Conservation (phyloP, 306 rosid genomes). For the Inga laurina region DNA sequence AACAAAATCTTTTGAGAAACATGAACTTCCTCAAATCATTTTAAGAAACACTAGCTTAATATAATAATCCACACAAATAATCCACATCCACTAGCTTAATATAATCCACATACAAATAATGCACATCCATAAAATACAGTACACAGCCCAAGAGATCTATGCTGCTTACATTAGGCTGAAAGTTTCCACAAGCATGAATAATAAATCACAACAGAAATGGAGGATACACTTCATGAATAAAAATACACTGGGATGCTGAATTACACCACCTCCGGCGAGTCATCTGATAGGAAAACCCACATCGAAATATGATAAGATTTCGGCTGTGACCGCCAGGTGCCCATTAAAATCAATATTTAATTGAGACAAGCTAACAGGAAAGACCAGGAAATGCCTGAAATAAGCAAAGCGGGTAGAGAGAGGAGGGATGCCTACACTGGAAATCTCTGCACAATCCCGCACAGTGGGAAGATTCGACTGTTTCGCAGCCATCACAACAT, state of each 20-base stretch:
- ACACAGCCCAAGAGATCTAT: conserved; percentile 32
- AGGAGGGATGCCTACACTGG: conserved; percentile 37
- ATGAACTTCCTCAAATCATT: conserved; percentile 26
- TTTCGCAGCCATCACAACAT: conserved; percentile 42
- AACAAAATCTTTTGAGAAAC: not conserved
- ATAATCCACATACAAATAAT: not conserved
- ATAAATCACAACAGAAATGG: conserved; percentile 36
- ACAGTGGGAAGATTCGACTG: conserved; percentile 39
- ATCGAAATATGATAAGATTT: conserved; percentile 41
- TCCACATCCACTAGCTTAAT: conserved; percentile 35
- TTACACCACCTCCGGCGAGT: conserved; percentile 86
- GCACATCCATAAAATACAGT: not conserved
- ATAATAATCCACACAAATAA: conserved; percentile 48
- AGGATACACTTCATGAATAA: conserved; percentile 40
- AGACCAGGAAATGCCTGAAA: conserved; percentile 42
- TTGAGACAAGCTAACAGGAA: conserved; percentile 46
- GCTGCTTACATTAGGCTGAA: conserved; percentile 31
- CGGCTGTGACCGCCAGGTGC: conserved; percentile 89
- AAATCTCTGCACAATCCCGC: conserved; percentile 68
- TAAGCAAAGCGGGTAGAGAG: conserved; percentile 53
- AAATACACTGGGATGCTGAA: conserved; percentile 37
- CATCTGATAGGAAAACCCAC: conserved; percentile 46
- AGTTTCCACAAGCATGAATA: conserved; percentile 3
- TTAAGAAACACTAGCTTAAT: conserved; percentile 40
- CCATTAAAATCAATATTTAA: conserved; percentile 42